Evolutionary conservation across 176 grass and related monocot genomes (phyloP).

Genomic region (Chloris gayana): DNA sequence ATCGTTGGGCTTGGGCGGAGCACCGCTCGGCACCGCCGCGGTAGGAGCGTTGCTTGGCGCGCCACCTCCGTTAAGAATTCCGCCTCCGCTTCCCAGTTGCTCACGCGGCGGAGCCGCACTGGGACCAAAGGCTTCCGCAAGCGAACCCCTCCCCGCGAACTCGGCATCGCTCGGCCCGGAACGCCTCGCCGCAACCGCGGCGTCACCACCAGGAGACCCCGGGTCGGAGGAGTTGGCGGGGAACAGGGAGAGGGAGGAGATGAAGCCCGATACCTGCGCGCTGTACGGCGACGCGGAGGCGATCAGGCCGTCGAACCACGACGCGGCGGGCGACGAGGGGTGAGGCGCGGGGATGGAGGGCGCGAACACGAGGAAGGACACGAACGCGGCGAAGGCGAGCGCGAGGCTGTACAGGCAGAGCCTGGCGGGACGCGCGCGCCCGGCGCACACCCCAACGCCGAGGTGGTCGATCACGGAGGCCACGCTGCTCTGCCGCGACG

Average conservation of each 20-base stretch:
- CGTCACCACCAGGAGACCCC: not conserved
- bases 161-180: constrained; percentile 26
- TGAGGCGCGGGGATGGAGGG: constrained; percentile 40
- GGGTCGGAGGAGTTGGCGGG: constrained; percentile 54
- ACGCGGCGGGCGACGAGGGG: constrained; percentile 35
- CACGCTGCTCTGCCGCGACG: constrained; percentile 42
- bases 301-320: constrained; percentile 70
- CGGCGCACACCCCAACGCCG: not conserved
- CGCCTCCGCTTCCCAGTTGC: constrained; percentile 22
- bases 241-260: constrained; percentile 68
- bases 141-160: constrained; percentile 5
- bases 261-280: constrained; percentile 60
- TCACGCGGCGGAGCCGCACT: not conserved
- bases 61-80: constrained; percentile 13
- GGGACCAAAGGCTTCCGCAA: not conserved
- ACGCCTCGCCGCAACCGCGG: not conserved
- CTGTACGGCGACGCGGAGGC: constrained; percentile 61
- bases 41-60: not conserved
- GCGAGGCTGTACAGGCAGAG: constrained; percentile 69
- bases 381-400: constrained; percentile 65
- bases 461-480: constrained; percentile 46
- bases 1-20: constrained; percentile 3
- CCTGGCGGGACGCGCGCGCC: constrained; percentile 45
- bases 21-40: not conserved
- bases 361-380: constrained; percentile 65